Evolutionary conservation across 139 green algal species (phyloP), one percentile per base, ranked within the genome.

Genomic region (Yamagishiella unicocca): DNA sequence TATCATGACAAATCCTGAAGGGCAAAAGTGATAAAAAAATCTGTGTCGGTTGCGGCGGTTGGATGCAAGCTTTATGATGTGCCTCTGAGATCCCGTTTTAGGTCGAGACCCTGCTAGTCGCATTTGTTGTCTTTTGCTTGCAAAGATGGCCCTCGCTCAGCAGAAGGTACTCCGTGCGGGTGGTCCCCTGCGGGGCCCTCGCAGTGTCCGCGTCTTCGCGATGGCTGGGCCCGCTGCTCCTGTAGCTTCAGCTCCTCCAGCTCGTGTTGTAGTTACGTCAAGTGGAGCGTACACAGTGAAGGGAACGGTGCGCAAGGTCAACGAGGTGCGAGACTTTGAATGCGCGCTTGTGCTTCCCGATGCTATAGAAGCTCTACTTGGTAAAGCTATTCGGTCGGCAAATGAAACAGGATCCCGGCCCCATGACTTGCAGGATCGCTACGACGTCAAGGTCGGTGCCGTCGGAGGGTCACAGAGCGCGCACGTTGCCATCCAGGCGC

Each of bases 61-160:
- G n/a, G n/a, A n/a, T n/a, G n/a, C n/a, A n/a, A n/a, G n/a, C n/a
- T n/a, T n/a, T n/a, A n/a, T n/a, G n/a, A n/a, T n/a, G n/a, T n/a
- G n/a, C n/a, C n/a, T n/a, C n/a, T n/a, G n/a, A n/a, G n/a, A n/a
- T n/a, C n/a, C n/a, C n/a, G n/a, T n/a, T n/a, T n/a, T n/a, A n/a
- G n/a, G n/a, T n/a, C n/a, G 50, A 58, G 12, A 58, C 12, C 17
- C 50, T 58, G 50, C 50, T 17, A 25, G 50, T 25, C 17, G 17
- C 17, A 12, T 58, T 55, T 21, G 19, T 12, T 17, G n/a, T 29
- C 0, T 73, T 45, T 42, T 43, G n/a, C 31, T 43, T 22, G 64
- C 8, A 68, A 72, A 54, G 17, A 85, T 85, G 79, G 66, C 79
- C 66, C 24, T 85, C 35, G n/a, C 61, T 24, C 79, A 85, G 79